Conservation (phyloP, 805 yeast species). For the Lipomyces sp. region DNA sequence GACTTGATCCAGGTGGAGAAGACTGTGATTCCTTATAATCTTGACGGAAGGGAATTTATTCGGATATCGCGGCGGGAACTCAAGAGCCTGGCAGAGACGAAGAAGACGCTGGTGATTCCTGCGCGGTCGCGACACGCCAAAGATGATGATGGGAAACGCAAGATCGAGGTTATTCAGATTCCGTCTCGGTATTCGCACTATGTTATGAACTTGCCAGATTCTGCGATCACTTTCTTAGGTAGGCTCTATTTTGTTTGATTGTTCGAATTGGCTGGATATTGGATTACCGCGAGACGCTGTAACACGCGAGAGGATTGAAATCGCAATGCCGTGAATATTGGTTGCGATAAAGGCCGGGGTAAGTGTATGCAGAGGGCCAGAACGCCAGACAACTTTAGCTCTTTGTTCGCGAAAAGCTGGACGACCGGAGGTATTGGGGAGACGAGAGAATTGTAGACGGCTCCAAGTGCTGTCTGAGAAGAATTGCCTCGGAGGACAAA, state of each 20-base stretch:
- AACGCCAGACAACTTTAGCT: background rate
- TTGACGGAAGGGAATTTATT: constrained; percentile 86
- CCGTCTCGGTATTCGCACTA: constrained; percentile 68
- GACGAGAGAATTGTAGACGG: background rate
- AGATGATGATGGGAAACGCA: constrained; percentile 6
- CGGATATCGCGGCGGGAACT: constrained; percentile 38
- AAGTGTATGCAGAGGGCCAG: too few relatives aligned
- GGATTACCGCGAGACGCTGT: background rate
- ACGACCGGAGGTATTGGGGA: background rate
- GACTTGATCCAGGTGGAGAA: constrained; percentile 33
- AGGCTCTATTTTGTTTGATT: constrained; percentile 11
- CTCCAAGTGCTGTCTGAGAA: background rate
- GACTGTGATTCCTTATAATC: constrained; percentile 66
- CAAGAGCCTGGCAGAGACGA: constrained; percentile 23
- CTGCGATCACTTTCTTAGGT: constrained; percentile 72
- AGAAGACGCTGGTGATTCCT: constrained; percentile 15
- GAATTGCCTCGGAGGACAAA: too few relatives aligned
- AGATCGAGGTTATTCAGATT: constrained; percentile 41
- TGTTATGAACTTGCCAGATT: constrained; percentile 95
- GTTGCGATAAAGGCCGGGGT: background rate
- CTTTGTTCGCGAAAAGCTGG: background rate
- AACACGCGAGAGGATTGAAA: background rate
- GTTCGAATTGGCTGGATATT: background rate
- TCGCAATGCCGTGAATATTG: background rate
- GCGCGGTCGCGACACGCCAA: constrained; percentile 12